phyloP scores from a whole-genome alignment of 2,329 filamentous ascomycete species.

The Zymoseptoria tritici region DNA sequence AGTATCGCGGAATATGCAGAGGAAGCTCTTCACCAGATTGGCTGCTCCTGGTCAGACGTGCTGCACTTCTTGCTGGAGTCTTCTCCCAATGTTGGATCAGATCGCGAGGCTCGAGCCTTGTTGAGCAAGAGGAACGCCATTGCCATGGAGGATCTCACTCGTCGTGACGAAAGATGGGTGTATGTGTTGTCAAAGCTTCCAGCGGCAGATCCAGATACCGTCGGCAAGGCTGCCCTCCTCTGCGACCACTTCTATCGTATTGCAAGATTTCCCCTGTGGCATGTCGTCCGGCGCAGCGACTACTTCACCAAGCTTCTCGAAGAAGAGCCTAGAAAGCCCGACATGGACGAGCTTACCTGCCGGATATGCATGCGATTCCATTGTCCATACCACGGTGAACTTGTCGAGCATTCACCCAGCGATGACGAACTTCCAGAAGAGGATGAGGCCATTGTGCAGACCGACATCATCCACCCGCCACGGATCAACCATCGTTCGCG shows the following conservation, averaged over 20 bases:
- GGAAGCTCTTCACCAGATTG: conserved; percentile 30
- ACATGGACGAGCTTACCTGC: conserved; percentile 20
- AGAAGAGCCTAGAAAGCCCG: neutral
- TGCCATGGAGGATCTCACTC: conserved; percentile 30
- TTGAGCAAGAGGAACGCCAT: conserved; percentile 14
- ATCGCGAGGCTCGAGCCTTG: conserved; percentile 14
- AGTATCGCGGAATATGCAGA: conserved; percentile 31
- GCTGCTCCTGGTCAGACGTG: conserved; percentile 31
- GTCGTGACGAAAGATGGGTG: conserved; percentile 26
- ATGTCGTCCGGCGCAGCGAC: conserved; percentile 30
- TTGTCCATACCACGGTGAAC: conserved; percentile 37
- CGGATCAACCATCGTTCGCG: conserved; percentile 25
- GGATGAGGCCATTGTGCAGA: conserved; percentile 17
- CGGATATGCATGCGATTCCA: conserved; percentile 23
- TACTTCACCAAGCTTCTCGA: conserved; percentile 11
- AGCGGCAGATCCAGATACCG: conserved; percentile 8
- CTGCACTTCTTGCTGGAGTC: conserved; percentile 35
- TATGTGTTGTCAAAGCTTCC: conserved; percentile 27
- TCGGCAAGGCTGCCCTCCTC: conserved; percentile 30
- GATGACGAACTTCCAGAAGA: conserved; percentile 12
- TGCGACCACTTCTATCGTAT: conserved; percentile 32
- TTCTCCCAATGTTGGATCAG: conserved; percentile 14
- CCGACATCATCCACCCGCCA: conserved; percentile 28
- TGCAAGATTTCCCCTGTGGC: conserved; percentile 35
- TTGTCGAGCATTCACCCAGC: conserved; percentile 23